Evolutionary conservation across 1,284 basidiomycete species (phyloP).

Genomic region (Takashimella tepidaria): DNA sequence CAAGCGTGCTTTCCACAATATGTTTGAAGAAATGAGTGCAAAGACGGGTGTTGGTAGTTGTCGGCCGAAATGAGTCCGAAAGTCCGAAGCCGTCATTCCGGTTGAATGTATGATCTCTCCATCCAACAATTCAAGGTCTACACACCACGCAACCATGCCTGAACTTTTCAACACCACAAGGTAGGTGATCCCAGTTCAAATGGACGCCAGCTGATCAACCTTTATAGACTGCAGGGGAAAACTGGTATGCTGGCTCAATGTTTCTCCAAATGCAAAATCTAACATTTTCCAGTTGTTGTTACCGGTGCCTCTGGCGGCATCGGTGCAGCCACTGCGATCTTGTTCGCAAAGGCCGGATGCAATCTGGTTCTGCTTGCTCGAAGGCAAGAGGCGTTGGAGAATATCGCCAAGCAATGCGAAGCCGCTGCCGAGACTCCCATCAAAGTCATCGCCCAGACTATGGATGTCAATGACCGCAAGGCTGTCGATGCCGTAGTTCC

Average conservation of each 20-base stretch:
- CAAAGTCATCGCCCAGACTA: slow-evolving; percentile 5
- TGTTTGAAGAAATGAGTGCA: no score
- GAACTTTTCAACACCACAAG: slow-evolving; percentile 19
- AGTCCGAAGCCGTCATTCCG: no score
- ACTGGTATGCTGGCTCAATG: slow-evolving; percentile 10
- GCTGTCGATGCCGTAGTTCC: slow-evolving; percentile 12
- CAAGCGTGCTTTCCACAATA: no score
- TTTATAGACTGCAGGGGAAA: slow-evolving; percentile 16
- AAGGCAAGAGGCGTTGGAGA: slow-evolving; percentile 54
- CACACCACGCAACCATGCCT: slow-evolving; percentile 3
- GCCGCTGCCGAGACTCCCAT: slow-evolving; percentile 7
- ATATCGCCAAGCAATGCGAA: slow-evolving; percentile 45
- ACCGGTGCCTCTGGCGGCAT: slow-evolving; percentile 48
- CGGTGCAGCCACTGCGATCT: slow-evolving; percentile 49
- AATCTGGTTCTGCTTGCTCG: slow-evolving; percentile 57
- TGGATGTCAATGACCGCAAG: slow-evolving; percentile 19
- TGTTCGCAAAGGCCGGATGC: slow-evolving; percentile 57
- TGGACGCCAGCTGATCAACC: slow-evolving; percentile 1
- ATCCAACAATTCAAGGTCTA: no score
- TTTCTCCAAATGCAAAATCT: neutral
- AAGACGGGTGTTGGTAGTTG: no score
- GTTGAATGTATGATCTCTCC: no score
- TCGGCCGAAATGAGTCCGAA: no score
- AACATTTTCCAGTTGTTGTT: slow-evolving; percentile 32
- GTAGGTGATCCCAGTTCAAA: neutral